Percentiles rank a stretch among this genome's conserved stretches.
Conservation (phyloP, 352 stramenopile genomes). For the Phytophthora brassicae region DNA sequence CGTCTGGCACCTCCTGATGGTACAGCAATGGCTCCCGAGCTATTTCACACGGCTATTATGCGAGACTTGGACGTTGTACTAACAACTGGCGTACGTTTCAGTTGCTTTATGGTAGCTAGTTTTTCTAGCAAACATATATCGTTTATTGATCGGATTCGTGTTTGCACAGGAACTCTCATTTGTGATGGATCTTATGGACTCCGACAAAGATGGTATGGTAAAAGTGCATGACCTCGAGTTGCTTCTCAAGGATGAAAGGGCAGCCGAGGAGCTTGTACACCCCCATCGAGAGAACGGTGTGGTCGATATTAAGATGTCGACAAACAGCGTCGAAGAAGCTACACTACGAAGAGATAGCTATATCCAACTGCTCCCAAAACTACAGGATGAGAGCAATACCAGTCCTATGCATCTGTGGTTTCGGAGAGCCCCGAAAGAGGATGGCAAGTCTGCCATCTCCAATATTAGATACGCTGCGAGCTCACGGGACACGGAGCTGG, state of each 20-base stretch:
- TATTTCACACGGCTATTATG: slow-evolving; percentile 64
- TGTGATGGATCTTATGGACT: slow-evolving; percentile 69
- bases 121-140: no score
- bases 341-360: slow-evolving; percentile 62
- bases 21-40: slow-evolving; percentile 48
- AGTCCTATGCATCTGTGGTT: slow-evolving; percentile 66
- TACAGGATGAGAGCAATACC: slow-evolving; percentile 48
- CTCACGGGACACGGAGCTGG: slow-evolving; percentile 68
- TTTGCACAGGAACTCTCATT: slow-evolving; percentile 55
- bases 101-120: neutral
- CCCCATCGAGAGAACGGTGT: slow-evolving; percentile 49
- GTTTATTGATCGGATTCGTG: no score
- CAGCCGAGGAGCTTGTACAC: slow-evolving; percentile 52
- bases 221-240: slow-evolving; percentile 74
- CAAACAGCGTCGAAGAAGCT: slow-evolving; percentile 61
- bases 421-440: slow-evolving; percentile 52
- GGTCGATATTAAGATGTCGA: slow-evolving; percentile 64
- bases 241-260: slow-evolving; percentile 70
- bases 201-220: slow-evolving; percentile 60
- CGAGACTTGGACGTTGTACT: slow-evolving; percentile 77
- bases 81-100: slow-evolving; percentile 62
- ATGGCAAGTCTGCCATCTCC: slow-evolving; percentile 63
- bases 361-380: slow-evolving; percentile 49
- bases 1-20: slow-evolving; percentile 42
- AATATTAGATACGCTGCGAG: slow-evolving; percentile 67